These are phyloP conservation scores for Pleurotus cornucopiae DNA, from an alignment of 768 basidiomycete genomes.

Conservation along the genomic window DNA sequence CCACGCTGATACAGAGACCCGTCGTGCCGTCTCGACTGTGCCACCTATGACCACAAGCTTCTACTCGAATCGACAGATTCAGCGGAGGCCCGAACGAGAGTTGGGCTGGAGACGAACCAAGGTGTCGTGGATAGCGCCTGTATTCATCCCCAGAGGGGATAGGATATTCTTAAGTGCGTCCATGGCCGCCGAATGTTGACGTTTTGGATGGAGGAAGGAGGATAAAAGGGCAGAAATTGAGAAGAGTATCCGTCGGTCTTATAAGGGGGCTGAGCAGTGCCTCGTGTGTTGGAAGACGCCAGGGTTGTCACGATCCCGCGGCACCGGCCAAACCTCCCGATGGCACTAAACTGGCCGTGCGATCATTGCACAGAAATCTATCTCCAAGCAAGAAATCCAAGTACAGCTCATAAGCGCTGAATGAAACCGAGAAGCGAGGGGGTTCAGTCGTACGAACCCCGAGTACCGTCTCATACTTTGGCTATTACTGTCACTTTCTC, in stretches of 20 bases:
- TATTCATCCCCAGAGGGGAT: slow-evolving; percentile 65
- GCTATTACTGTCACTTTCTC: neutral
- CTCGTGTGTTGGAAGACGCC: slow-evolving; percentile 40
- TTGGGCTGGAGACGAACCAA: slow-evolving; percentile 40
- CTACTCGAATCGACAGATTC: slow-evolving; percentile 29
- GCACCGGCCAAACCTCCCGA: slow-evolving; percentile 8
- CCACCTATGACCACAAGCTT: slow-evolving; percentile 90
- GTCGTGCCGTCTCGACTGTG: slow-evolving; percentile 80
- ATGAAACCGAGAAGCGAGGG: neutral
- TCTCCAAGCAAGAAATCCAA: neutral
- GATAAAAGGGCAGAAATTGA: slow-evolving; percentile 25
- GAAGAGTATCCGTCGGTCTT: slow-evolving; percentile 36
- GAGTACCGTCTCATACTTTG: neutral
- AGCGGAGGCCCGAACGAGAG: neutral
- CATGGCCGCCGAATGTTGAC: slow-evolving; percentile 37
- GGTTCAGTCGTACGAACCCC: neutral
- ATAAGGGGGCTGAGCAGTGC: slow-evolving; percentile 36
- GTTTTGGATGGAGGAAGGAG: slow-evolving; percentile 16
- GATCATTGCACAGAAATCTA: slow-evolving; percentile 3
- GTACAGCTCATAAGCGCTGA: neutral
- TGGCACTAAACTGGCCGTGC: slow-evolving; percentile 7
- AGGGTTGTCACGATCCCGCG: slow-evolving; percentile 12
- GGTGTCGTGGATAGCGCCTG: slow-evolving; percentile 73
- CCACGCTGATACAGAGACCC: slow-evolving; percentile 82
- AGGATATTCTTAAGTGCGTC: slow-evolving; percentile 67